Evolutionary conservation across 352 stramenopile species (phyloP).

Genomic region (Pythium brachiatum): DNA sequence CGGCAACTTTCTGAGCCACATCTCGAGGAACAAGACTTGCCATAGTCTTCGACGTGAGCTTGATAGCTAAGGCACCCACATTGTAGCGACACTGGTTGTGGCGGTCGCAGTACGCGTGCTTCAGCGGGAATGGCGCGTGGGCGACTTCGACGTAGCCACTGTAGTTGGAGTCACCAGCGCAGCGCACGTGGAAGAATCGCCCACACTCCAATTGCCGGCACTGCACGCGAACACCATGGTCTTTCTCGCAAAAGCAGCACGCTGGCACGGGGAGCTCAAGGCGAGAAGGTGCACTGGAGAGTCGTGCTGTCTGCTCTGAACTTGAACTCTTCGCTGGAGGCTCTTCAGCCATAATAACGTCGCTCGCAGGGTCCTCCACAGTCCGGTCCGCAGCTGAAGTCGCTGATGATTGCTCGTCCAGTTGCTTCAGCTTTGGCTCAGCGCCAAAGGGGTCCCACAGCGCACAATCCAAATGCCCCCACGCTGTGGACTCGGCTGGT

Average conservation of each 20-base stretch:
- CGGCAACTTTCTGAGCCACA: conserved; percentile 41
- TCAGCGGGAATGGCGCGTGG: conserved; percentile 29
- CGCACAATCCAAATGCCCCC: conserved; percentile 18
- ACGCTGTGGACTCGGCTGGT: background rate
- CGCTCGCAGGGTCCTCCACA: background rate
- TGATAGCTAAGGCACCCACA: conserved; percentile 43
- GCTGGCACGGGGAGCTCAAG: conserved; percentile 19
- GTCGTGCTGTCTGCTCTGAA: background rate
- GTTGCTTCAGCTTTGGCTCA: background rate
- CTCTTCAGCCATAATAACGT: background rate
- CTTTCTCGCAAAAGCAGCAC: conserved; percentile 55
- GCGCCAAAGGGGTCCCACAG: conserved; percentile 13
- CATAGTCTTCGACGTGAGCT: conserved; percentile 56
- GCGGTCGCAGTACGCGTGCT: conserved; percentile 69
- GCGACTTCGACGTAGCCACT: conserved; percentile 7
- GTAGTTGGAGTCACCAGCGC: conserved; percentile 21
- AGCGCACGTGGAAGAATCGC: conserved; percentile 67
- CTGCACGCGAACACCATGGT: conserved; percentile 45
- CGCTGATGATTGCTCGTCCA: background rate
- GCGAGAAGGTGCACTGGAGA: background rate
- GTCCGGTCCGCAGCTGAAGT: background rate
- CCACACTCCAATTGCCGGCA: conserved; percentile 53
- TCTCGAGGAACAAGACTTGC: conserved; percentile 38
- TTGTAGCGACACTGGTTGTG: conserved; percentile 41
- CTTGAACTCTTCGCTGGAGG: background rate